Base-by-base conservation (phyloP, 2,329 filamentous ascomycete genomes). In the Coniella vitis region DNA sequence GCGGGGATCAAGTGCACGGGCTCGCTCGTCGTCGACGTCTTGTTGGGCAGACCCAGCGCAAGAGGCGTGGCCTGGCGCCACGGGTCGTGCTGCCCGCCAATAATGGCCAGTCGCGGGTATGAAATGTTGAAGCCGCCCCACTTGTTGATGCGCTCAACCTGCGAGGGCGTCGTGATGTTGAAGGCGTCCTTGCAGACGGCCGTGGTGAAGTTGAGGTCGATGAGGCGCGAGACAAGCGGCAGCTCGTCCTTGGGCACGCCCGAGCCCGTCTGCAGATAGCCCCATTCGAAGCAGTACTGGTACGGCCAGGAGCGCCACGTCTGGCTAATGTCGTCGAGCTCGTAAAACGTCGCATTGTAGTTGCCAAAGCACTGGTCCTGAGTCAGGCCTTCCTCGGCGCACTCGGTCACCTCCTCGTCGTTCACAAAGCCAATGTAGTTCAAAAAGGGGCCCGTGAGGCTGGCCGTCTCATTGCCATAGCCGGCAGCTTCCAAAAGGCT, bases 81-180 rank as follows among this genome's bases (percentile, higher is more conserved):
- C 0, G 88, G 87, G 60, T 94, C 89, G 48, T 79, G 78, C 54
- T 87, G 78, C 22, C 88, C 88, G 54, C 90, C 87, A 35, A 95
- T 71, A 41, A 87, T 76, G 3, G 89, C 89, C 0, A 95, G 76
- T 2, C 88, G 83, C 1, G 83, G 78, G 61, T 88, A 90, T 39
- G 77, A 76, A 57, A 93, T 83, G 61, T 78, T 69, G 64, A 82
- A 86, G 12, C 81, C 86, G 37, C 89, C 89, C 55, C 86, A 84
- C 60, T 84, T 81, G 71, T 94, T 93, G 64, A 93, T 81, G 1
- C 71, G 70, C 1, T 79, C 73, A 0, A 84, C 67, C 45, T 90
- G 71, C 0, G 88, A 76, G 0, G 76, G 77, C 0, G 69, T 64
- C 0, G 76, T 80, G 60, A 90, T 81, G 66, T 84, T 84, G 72